Percentiles rank a stretch among this genome's conserved stretches.
Conservation (phyloP, 257 asterid species). For the Nicotiana knightiana region DNA sequence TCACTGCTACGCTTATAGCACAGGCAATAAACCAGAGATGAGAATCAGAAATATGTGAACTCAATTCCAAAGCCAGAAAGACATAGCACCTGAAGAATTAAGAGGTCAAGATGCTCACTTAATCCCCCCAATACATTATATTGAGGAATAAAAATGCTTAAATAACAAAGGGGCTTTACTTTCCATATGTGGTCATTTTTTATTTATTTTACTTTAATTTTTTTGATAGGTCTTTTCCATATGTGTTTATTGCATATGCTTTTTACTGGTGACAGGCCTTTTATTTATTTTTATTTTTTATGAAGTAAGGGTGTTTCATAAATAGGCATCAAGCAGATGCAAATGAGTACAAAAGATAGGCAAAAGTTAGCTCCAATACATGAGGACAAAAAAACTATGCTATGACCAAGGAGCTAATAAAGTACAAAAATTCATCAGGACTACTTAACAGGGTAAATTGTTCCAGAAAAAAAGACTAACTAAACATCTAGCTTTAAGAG, state of each 20-base stretch:
- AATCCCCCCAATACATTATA: background rate
- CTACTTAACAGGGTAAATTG: too few relatives aligned
- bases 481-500: too few relatives aligned
- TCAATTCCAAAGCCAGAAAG: background rate
- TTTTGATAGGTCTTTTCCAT: too few relatives aligned
- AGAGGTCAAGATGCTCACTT: background rate
- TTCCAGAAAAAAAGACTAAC: too few relatives aligned
- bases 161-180: background rate
- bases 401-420: too few relatives aligned
- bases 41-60: background rate
- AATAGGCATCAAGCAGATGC: too few relatives aligned
- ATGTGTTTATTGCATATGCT: background rate
- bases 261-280: background rate
- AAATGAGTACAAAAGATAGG: too few relatives aligned
- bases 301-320: too few relatives aligned
- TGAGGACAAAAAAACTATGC: too few relatives aligned
- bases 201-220: too few relatives aligned
- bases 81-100: background rate
- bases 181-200: background rate
- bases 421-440: too few relatives aligned
- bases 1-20: background rate
- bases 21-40: background rate
- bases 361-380: too few relatives aligned
- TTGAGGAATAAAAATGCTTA: background rate
- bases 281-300: background rate